These are phyloP conservation scores for Penicillium parvum DNA, from an alignment of 495 filamentous ascomycete genomes.

Conservation along the genomic window DNA sequence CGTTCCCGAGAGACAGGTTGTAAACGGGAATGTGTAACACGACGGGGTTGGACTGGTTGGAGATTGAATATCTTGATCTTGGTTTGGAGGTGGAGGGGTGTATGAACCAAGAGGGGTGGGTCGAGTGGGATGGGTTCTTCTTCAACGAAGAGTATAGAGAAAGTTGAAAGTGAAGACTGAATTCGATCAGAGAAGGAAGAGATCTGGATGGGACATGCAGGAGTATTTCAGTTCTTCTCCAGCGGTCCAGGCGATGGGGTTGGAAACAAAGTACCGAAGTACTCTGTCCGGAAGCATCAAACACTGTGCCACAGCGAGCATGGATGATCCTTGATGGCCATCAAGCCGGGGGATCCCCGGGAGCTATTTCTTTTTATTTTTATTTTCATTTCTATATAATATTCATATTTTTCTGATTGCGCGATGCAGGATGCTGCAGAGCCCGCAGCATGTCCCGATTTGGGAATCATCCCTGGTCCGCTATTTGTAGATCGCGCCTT, in stretches of 20 bases:
- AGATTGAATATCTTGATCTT: constrained; percentile 21
- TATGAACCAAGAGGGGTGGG: not conserved
- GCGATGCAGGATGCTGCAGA: constrained; percentile 5
- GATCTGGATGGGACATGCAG: not conserved
- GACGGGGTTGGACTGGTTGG: constrained; percentile 21
- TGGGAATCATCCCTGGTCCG: constrained; percentile 14
- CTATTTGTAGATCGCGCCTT: constrained; percentile 17
- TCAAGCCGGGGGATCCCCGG: constrained; percentile 23
- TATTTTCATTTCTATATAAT: not conserved
- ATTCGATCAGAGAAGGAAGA: not conserved
- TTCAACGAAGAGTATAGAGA: not conserved
- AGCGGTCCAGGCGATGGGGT: too few species aligned
- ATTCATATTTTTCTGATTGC: constrained; percentile 15
- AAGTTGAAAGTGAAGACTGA: not conserved
- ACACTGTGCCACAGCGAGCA: constrained; percentile 21
- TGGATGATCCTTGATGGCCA: constrained; percentile 37
- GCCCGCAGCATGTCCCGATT: constrained; percentile 7
- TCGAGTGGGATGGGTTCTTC: constrained; percentile 11
- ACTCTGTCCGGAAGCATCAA: not conserved
- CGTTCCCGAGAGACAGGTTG: constrained; percentile 3
- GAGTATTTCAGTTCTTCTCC: not conserved
- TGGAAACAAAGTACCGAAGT: not conserved
- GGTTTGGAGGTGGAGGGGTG: not conserved
- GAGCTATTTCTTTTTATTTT: not conserved
- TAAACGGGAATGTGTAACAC: constrained; percentile 7